A percentile compares a stretch with the other conserved stretches of the same genome.
Evolutionary conservation across 169 alveolate genomes (phyloP).

Genomic region (Babesia caballi): DNA sequence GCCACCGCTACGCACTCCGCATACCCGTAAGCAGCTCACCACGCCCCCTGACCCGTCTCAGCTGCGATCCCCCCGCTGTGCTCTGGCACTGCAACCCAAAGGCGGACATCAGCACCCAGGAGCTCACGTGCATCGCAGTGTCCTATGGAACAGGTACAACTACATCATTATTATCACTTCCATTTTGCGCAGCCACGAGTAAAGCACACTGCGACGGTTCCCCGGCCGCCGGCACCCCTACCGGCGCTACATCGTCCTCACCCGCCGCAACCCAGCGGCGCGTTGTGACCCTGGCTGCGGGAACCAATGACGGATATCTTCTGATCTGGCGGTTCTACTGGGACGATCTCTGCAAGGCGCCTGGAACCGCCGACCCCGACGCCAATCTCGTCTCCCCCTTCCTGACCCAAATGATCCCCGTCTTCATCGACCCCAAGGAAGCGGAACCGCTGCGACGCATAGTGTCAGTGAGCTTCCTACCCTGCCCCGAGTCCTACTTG

Average conservation of each 20-base stretch:
- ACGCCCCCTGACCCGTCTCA: too few species aligned
- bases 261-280: background rate
- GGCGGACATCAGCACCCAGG: background rate
- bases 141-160: slow-evolving; percentile 7
- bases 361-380: background rate
- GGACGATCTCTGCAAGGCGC: background rate
- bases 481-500: slow-evolving; percentile 26
- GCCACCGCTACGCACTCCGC: too few species aligned
- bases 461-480: slow-evolving; percentile 15
- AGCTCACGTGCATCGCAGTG: background rate
- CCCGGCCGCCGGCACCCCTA: too few species aligned
- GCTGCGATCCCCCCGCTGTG: background rate
- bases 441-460: background rate
- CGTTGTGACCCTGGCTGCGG: slow-evolving; percentile 23
- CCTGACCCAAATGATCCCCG: background rate
- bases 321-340: slow-evolving; percentile 29
- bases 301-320: slow-evolving; percentile 50
- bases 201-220: too few species aligned
- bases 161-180: too few species aligned
- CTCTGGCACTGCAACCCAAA: slow-evolving; percentile 1
- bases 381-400: background rate
- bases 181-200: too few species aligned
- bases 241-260: too few species aligned
- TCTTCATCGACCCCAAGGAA: background rate
- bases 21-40: too few species aligned